Evolutionary conservation across 768 basidiomycete genomes (phyloP).

Genomic region (Boletus edulis): DNA sequence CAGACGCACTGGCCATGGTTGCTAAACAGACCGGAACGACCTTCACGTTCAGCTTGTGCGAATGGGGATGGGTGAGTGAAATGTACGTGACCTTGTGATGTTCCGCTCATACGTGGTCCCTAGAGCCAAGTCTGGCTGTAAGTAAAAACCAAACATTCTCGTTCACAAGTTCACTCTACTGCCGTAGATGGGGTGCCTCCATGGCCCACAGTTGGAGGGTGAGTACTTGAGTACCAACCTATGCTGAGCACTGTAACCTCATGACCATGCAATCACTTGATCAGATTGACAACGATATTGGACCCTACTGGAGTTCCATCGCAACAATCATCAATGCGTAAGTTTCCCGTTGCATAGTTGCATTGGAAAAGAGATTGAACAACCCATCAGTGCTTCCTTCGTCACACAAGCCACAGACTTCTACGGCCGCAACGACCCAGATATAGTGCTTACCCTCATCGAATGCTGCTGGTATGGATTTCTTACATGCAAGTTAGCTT

Average conservation of each 20-base stretch:
- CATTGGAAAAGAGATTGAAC: neutral
- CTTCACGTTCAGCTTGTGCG: constrained; percentile 58
- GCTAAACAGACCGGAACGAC: constrained; percentile 48
- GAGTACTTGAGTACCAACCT: constrained; percentile 21
- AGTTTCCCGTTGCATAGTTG: neutral
- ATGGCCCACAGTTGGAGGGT: constrained; percentile 44
- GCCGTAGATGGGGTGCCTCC: constrained; percentile 35
- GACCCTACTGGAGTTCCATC: constrained; percentile 49
- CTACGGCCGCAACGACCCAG: constrained; percentile 64
- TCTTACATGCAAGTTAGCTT: constrained; percentile 35
- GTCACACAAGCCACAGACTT: constrained; percentile 60
- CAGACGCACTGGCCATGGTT: constrained; percentile 49
- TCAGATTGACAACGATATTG: constrained; percentile 23
- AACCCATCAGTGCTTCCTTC: constrained; percentile 53
- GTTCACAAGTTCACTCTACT: neutral
- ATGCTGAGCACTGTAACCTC: too few relatives aligned
- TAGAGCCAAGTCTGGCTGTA: constrained; percentile 63
- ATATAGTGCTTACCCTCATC: constrained; percentile 43
- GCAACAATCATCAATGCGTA: constrained; percentile 55
- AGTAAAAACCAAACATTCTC: constrained; percentile 34
- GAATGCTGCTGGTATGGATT: neutral
- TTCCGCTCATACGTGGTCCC: neutral
- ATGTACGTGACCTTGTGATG: neutral
- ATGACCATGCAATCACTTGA: neutral
- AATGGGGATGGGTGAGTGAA: constrained; percentile 61